Base-by-base conservation (phyloP, 1,284 basidiomycete genomes). In the Rhodotorula mucilaginosa region DNA sequence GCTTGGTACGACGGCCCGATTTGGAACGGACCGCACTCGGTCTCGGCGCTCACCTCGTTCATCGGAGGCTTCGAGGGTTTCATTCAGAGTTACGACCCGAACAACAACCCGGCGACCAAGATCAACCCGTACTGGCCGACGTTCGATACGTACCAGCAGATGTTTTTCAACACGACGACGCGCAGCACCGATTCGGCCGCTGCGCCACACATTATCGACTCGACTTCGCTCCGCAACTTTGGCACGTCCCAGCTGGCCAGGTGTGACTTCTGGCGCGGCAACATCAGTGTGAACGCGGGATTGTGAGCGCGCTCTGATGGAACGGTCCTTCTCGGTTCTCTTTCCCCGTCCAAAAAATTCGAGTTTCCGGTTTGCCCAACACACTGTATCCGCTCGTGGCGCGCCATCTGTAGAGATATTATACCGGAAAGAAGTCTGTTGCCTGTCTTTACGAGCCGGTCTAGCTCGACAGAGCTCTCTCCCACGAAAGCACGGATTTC, bases 221-320 rank as follows among this genome's bases (percentile, higher is more conserved):
- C 60, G 18, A 34, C 47, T 47, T 34, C 47, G 29, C 21, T 61
- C 29, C 49, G 10, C 23, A 23, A 23, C 48, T 51, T 34, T 34
- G 48, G 60, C 48, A 51, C 60, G 23, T 49, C 26, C 10, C 60
- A 61, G 48, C 29, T 15, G 31, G 46, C 18, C 4, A 61, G 51
- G 29, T 61, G 60, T 44, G 47, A 61, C 31, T 61, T 61, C 18
- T 61, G 60, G 60, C 60, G 60, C 47, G 60, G 60, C 26, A n/a
- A 26, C 5, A 61, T 61, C 60, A 49, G 46, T 16, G 29, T 21
- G 39, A 61, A 61, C 60, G 60, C 60, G 26, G 60, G 60, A 7
- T 44, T 61, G 6, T 61, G 21, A 23, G 57, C 31, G 34, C 18
- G 19, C 18, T 16, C 16, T 7, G 57, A 34, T 34, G 56, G 18